Evolutionary conservation across 495 filamentous ascomycete species (phyloP), one percentile per base, ranked within the genome.

Genomic region (Bacidia gigantensis): DNA sequence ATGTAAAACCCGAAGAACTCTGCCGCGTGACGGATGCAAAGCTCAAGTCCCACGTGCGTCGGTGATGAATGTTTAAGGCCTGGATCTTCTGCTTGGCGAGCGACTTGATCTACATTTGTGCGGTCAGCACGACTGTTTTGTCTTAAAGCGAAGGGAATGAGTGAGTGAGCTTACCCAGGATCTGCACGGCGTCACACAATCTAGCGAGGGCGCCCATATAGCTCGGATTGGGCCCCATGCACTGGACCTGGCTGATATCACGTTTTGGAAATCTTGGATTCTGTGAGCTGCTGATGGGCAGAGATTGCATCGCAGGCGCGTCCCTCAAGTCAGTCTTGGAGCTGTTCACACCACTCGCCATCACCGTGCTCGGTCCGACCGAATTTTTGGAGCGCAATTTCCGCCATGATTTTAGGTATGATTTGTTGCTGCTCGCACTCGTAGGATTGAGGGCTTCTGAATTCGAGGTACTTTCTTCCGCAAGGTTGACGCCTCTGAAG

Each of bases 1-100:
- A 98, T 74, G 63, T 88, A 97, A 67, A 98, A 95, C 25, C 82
- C 89, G 65, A 98, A 98, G 69, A 98, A 98, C 62, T 97, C 92
- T 26, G 93, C 87, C 10, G 92, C 93, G 67, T 96, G 90, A 18
- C 89, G 79, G 25, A 87, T 86, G 65, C 87, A 88, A 17, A 97
- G 76, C 66, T 98, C 93, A 25, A 98, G 75, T 17, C 92, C 93
- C 49, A 97, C 87, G 59, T 95, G 87, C 23, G 89, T 94, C 57
- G 81, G 84, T 50, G 77, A 81, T 17, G 78, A 78, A 69, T 90
- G 87, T 59, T 84, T 84, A 39, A 95, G 74, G 11, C 88, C 86
- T 11, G 88, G 89, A 65, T 94, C 90, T 63, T 98, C 92, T 39
- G 95, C 87, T 70, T 95, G 89, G 47, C 90, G 86, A 18, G 87